Evolutionary conservation across 176 grass and related monocot species (phyloP).

Genomic region (Oryza longistaminata): DNA sequence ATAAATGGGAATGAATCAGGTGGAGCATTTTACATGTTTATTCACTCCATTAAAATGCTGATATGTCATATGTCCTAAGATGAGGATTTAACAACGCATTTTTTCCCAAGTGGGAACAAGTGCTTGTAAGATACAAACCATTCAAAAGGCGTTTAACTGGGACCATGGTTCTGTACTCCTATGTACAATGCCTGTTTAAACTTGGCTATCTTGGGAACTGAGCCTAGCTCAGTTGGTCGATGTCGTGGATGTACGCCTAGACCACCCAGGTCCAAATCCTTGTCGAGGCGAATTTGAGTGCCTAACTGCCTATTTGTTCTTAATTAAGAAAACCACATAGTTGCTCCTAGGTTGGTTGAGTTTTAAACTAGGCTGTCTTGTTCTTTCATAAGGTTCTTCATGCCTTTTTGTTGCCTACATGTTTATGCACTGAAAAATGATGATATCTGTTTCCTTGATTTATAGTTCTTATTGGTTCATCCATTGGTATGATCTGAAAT

Average conservation of each 20-base stretch:
- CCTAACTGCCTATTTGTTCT: too few relatives aligned
- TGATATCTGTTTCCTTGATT: neutral
- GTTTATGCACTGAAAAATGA: neutral
- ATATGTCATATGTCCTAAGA: neutral
- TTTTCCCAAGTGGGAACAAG: neutral
- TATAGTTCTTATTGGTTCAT: neutral
- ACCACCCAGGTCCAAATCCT: too few relatives aligned
- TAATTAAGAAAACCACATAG: too few relatives aligned
- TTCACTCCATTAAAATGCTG: neutral
- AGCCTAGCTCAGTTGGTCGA: too few relatives aligned
- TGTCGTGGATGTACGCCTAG: too few relatives aligned
- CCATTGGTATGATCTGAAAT: constrained; percentile 7
- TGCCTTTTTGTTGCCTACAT: neutral
- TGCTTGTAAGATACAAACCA: constrained; percentile 4
- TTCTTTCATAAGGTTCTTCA: neutral
- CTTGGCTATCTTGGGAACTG: too few relatives aligned
- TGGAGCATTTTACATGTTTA: neutral
- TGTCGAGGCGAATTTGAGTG: too few relatives aligned
- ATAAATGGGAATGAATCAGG: neutral
- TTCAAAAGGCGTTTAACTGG: neutral
- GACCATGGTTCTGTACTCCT: neutral
- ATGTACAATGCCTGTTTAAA: neutral
- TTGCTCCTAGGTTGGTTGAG: too few relatives aligned
- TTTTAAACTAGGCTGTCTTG: neutral
- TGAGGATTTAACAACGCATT: neutral